Evolutionary conservation across 2,329 filamentous ascomycete species (phyloP), one percentile per base, ranked within the genome.

Genomic region (Cladosporium sp.): DNA sequence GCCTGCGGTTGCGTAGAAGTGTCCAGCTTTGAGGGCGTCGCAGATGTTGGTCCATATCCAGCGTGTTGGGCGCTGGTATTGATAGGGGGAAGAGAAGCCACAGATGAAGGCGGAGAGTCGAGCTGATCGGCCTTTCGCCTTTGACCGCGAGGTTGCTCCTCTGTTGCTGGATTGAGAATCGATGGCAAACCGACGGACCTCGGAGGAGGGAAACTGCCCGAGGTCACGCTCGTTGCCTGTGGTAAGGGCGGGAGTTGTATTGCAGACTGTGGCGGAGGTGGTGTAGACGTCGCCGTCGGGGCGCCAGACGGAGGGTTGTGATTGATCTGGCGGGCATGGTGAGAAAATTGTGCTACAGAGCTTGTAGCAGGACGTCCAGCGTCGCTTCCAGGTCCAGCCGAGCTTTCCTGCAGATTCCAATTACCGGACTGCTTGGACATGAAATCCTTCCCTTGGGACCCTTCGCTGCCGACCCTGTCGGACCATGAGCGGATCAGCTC

Each of bases 41-140:
- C 35, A 13, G 35, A 19, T 5, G 15, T 19, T 3, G n/a, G 18
- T n/a, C 35, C 43, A 8, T 11, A 35, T 27, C 19, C 25, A 5
- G 3, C 22, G 22, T 29, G 18, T n/a, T 45, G 36, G 25, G 36
- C 58, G 33, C 58, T 57, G 25, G 61, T 61, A 4, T 58, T 60
- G 19, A 63, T 47, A 19, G 67, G 66, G 3, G 68, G 67, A 9
- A 67, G 52, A 19, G 57, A 54, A 25, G 63, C 62, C 8, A 69
- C 67, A 12, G 69, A 57, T 9, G 66, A 62, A 2, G 62, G 67
- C 3, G 69, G 67, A 2, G 72, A 70, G 13, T 75, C 71, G 52
- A 74, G 61, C 40, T 75, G 68, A 4, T 70, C 68, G 2, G 65
- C 68, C 54, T 70, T 74, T 7, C 71, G 68, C 53, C 71, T 64